phyloP scores from a whole-genome alignment of 331 rosid species.

The Prunus yedoensis region DNA sequence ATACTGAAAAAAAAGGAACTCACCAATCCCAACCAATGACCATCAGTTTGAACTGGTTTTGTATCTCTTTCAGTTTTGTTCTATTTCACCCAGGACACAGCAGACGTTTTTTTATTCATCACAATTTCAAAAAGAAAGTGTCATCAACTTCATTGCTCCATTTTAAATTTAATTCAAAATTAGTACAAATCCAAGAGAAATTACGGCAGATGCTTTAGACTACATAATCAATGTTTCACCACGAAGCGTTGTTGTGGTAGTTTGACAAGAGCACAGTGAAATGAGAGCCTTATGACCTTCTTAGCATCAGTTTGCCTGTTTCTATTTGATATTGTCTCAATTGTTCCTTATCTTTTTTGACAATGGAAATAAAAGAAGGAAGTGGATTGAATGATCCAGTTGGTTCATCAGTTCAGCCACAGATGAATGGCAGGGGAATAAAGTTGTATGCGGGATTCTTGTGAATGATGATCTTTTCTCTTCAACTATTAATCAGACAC shows the following conservation, averaged over 20 bases:
- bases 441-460: neutral
- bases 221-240: neutral
- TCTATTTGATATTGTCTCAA: neutral
- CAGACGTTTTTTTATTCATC: neutral
- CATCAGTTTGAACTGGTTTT: too few relatives aligned
- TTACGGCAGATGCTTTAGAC: neutral
- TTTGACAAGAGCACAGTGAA: neutral
- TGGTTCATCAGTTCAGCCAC: neutral
- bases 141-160: neutral
- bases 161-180: too few relatives aligned
- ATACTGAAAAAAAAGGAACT: too few relatives aligned
- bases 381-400: neutral
- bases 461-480: neutral
- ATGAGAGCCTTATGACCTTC: neutral
- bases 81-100: neutral
- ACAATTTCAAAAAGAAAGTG: neutral
- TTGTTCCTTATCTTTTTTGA: too few relatives aligned
- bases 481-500: neutral
- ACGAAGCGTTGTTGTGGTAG: neutral
- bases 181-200: neutral
- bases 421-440: neutral
- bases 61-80: too few relatives aligned
- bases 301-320: neutral
- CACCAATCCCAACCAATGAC: too few relatives aligned
- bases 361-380: too few relatives aligned